Conservation (phyloP, 2,329 filamentous ascomycete genomes). For the Aspergillus eucalypticola region DNA sequence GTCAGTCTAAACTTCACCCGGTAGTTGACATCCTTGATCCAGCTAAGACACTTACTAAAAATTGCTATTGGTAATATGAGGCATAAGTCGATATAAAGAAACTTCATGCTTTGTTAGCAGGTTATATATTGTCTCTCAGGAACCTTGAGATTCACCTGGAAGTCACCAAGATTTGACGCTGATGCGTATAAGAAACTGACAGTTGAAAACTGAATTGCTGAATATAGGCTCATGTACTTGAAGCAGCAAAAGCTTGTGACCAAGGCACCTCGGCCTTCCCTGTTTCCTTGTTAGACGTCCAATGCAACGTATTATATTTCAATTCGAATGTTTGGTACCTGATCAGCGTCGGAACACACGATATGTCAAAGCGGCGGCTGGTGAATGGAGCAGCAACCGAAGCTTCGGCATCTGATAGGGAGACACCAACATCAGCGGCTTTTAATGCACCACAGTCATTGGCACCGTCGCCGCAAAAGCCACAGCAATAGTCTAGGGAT, state of each 20-base stretch:
- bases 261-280: slow-evolving; percentile 88
- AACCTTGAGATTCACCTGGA: slow-evolving; percentile 61
- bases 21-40: neutral
- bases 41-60: slow-evolving; percentile 64
- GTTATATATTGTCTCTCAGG: neutral
- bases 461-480: slow-evolving; percentile 95
- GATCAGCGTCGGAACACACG: slow-evolving; percentile 90
- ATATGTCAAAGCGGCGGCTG: slow-evolving; percentile 91
- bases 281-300: slow-evolving; percentile 35
- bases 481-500: slow-evolving; percentile 89
- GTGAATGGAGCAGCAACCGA: slow-evolving; percentile 98
- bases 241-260: slow-evolving; percentile 99
- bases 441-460: slow-evolving; percentile 98
- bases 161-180: slow-evolving; percentile 92
- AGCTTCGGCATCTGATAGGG: slow-evolving; percentile 93
- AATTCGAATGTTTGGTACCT: slow-evolving; percentile 50
- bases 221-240: slow-evolving; percentile 99
- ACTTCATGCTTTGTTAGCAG: slow-evolving; percentile 49
- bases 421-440: slow-evolving; percentile 95
- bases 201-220: slow-evolving; percentile 97
- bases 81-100: slow-evolving; percentile 89
- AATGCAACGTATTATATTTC: too few relatives aligned
- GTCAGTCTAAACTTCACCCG: neutral
- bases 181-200: slow-evolving; percentile 95
- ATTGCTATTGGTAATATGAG: slow-evolving; percentile 95